Conservation (phyloP, 2,329 filamentous ascomycete genomes). For the Hypomyces rosellus region DNA sequence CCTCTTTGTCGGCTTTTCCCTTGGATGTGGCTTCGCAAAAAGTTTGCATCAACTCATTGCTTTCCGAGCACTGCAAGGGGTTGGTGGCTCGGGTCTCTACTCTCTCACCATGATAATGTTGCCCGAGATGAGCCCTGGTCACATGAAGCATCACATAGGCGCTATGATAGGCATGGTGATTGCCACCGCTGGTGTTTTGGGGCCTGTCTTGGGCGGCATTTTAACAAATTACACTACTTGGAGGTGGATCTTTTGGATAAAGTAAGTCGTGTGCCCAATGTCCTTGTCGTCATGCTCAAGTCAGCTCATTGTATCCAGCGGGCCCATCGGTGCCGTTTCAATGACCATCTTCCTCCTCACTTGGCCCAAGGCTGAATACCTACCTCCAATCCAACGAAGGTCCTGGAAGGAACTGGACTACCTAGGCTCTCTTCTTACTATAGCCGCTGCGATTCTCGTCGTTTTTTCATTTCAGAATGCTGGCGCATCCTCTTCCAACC, state of each 20-base stretch:
- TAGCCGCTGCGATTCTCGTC: neutral
- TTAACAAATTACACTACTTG: neutral
- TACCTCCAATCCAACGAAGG: neutral
- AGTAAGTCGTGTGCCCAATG: too few species aligned
- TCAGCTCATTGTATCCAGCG: too few species aligned
- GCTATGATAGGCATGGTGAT: slow-evolving; percentile 15
- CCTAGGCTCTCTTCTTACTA: neutral
- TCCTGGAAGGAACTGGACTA: neutral
- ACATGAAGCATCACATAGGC: slow-evolving; percentile 10
- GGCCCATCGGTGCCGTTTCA: too few species aligned
- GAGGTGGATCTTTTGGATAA: too few species aligned
- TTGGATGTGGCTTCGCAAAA: slow-evolving; percentile 13
- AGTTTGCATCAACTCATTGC: slow-evolving; percentile 17
- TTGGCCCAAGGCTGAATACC: neutral
- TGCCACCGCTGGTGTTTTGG: slow-evolving; percentile 16
- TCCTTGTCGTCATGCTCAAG: too few species aligned
- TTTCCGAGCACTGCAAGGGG: slow-evolving; percentile 17
- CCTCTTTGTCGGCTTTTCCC: slow-evolving; percentile 15
- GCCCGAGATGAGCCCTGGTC: slow-evolving; percentile 16
- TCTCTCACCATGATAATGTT: slow-evolving; percentile 17
- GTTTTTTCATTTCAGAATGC: neutral
- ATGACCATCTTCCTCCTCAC: too few species aligned
- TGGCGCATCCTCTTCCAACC: neutral
- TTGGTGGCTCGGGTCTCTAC: slow-evolving; percentile 19
- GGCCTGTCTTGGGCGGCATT: slow-evolving; percentile 16